phyloP scores from a whole-genome alignment of 331 rosid species.

The Rosa hybrid region DNA sequence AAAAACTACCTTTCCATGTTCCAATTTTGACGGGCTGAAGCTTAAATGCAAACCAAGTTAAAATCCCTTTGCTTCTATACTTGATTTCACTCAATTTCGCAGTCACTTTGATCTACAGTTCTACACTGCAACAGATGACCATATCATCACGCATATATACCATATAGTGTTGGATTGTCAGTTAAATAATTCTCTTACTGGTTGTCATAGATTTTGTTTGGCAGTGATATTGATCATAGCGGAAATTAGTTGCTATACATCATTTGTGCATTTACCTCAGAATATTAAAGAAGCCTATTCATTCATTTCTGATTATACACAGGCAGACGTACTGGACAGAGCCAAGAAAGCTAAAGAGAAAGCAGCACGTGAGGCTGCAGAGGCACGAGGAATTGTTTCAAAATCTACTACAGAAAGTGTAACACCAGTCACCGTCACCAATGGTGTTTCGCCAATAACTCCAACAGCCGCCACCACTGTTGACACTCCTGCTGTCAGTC shows the following conservation, averaged over 20 bases:
- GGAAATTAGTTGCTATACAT: neutral
- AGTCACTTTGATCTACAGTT: neutral
- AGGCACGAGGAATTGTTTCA: slow-evolving; percentile 50
- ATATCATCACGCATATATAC: neutral
- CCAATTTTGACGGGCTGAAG: neutral
- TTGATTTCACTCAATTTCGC: neutral
- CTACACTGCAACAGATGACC: neutral
- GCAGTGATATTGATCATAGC: neutral
- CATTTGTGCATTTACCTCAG: neutral
- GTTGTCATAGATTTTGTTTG: neutral
- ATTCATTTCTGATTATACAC: slow-evolving; percentile 18
- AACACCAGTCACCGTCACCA: slow-evolving; percentile 9
- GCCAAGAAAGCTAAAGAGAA: slow-evolving; percentile 79
- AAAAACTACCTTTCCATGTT: neutral
- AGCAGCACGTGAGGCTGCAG: slow-evolving; percentile 79
- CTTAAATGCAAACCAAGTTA: neutral
- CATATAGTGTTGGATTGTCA: neutral
- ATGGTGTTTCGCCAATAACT: slow-evolving; percentile 24
- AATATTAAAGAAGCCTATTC: neutral
- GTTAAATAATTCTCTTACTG: neutral
- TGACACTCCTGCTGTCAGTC: slow-evolving; percentile 14
- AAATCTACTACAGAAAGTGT: slow-evolving; percentile 22
- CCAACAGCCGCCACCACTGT: neutral
- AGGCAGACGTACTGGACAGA: slow-evolving; percentile 89
- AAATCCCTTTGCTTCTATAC: neutral